Evolutionary conservation across 108 stramenopile genomes (phyloP).

Genomic region (Mayamaea pseudoterrestris): DNA sequence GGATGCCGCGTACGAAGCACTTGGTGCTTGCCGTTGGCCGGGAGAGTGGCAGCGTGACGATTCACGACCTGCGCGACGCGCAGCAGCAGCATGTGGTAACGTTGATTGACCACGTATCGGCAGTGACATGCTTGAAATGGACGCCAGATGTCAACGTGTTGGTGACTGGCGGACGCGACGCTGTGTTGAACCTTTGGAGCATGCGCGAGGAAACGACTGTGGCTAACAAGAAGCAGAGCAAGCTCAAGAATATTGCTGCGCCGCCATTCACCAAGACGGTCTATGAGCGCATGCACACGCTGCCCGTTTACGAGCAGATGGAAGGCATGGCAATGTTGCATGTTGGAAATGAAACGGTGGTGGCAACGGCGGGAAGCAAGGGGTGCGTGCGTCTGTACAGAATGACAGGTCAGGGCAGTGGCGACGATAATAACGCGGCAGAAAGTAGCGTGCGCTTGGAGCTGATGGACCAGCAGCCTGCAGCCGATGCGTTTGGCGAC

Average conservation of each 20-base stretch:
- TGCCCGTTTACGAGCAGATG: slow-evolving; percentile 75
- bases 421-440: slow-evolving; percentile 27
- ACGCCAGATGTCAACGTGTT: slow-evolving; percentile 26
- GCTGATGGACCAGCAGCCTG: slow-evolving; percentile 30
- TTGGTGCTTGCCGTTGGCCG: slow-evolving; percentile 63
- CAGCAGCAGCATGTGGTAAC: slow-evolving; percentile 36
- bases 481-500: slow-evolving; percentile 54
- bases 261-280: slow-evolving; percentile 1
- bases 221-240: slow-evolving; percentile 31
- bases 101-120: slow-evolving; percentile 76
- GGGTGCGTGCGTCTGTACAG: slow-evolving; percentile 63
- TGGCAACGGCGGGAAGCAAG: slow-evolving; percentile 70
- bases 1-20: slow-evolving; percentile 32
- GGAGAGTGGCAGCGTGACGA: slow-evolving; percentile 69
- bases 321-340: slow-evolving; percentile 61
- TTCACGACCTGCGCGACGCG: slow-evolving; percentile 59
- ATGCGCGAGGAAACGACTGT: slow-evolving; percentile 34
- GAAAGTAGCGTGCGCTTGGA: slow-evolving; percentile 19
- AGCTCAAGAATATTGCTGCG: slow-evolving; percentile 5
- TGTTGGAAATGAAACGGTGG: slow-evolving; percentile 15
- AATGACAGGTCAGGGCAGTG: too few relatives aligned
- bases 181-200: slow-evolving; percentile 80
- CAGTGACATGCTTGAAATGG: slow-evolving; percentile 80
- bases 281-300: slow-evolving; percentile 58
- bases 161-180: slow-evolving; percentile 63